A percentile compares a stretch with the other conserved stretches of the same genome.
phyloP scores from a whole-genome alignment of 2,329 filamentous ascomycete genomes.

The Hypoxylon sp. region DNA sequence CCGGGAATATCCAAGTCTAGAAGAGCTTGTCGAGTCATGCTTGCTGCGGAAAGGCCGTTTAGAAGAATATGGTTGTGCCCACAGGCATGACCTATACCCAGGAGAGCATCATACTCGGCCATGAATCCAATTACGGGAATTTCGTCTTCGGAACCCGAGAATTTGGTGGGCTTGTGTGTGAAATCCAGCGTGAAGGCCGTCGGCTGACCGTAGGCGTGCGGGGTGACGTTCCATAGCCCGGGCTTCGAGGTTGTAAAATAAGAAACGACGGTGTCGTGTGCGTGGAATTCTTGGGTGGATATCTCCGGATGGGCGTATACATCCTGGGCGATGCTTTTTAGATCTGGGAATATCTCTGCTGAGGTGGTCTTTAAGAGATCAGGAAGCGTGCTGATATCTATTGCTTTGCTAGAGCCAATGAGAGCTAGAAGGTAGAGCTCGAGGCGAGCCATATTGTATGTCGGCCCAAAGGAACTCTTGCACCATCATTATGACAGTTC shows the following conservation, averaged over 20 bases:
- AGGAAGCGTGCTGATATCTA: constrained; percentile 21
- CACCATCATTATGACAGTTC: too few species aligned
- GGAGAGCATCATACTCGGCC: constrained; percentile 24
- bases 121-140: constrained; percentile 23
- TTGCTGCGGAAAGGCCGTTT: constrained; percentile 20
- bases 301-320: constrained; percentile 20
- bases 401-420: constrained; percentile 7
- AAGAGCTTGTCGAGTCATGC: constrained; percentile 16
- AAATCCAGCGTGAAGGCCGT: constrained; percentile 22
- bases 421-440: constrained; percentile 6
- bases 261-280: constrained; percentile 17
- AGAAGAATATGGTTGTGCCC: constrained; percentile 27
- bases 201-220: constrained; percentile 20
- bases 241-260: constrained; percentile 22
- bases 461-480: too few species aligned
- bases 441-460: constrained; percentile 8
- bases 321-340: constrained; percentile 15
- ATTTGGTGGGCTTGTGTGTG: constrained; percentile 12
- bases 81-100: constrained; percentile 24
- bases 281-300: constrained; percentile 22
- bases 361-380: constrained; percentile 19
- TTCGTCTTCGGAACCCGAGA: constrained; percentile 13
- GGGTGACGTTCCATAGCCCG: constrained; percentile 18
- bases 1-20: constrained; percentile 20
- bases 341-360: constrained; percentile 18